These are phyloP conservation scores for Fusarium sambucinum DNA, from an alignment of 2,329 filamentous ascomycete genomes.

Conservation along the genomic window DNA sequence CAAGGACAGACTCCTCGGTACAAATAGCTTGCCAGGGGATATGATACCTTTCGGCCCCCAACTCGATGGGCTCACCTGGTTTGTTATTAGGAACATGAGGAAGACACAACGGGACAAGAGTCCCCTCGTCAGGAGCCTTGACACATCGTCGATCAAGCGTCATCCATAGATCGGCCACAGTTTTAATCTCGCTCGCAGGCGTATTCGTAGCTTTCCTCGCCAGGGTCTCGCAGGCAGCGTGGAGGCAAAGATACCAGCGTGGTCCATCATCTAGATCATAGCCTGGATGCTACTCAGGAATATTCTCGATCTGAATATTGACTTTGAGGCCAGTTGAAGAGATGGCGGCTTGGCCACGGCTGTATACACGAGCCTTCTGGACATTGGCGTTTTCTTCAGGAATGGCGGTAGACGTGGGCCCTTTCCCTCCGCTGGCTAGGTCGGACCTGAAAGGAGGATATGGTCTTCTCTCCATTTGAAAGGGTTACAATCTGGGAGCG, in stretches of 20 bases:
- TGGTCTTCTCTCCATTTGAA: not conserved
- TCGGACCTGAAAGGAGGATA: not conserved
- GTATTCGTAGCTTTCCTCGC: not conserved
- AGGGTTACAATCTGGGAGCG: not conserved
- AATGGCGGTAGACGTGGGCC: not conserved
- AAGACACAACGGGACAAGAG: not conserved
- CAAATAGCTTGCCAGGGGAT: not conserved
- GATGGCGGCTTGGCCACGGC: not conserved
- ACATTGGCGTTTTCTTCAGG: not conserved
- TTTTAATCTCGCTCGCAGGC: not conserved
- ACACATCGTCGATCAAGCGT: not conserved
- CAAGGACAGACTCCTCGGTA: not conserved
- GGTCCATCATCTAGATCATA: not conserved
- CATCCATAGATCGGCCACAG: slow-evolving; percentile 1
- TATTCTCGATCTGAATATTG: not conserved
- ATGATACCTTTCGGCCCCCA: not conserved
- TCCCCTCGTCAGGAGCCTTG: not conserved
- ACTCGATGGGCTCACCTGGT: not conserved
- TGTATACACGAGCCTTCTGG: not conserved
- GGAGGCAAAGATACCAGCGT: not conserved
- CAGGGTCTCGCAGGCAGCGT: not conserved
- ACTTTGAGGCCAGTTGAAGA: not conserved
- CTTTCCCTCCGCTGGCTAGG: not conserved
- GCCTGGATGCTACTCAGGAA: not conserved
- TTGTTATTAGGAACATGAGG: not conserved